These are phyloP conservation scores for Mucor indicus DNA, from an alignment of 371 early-diverging fungal species.

Conservation along the genomic window DNA sequence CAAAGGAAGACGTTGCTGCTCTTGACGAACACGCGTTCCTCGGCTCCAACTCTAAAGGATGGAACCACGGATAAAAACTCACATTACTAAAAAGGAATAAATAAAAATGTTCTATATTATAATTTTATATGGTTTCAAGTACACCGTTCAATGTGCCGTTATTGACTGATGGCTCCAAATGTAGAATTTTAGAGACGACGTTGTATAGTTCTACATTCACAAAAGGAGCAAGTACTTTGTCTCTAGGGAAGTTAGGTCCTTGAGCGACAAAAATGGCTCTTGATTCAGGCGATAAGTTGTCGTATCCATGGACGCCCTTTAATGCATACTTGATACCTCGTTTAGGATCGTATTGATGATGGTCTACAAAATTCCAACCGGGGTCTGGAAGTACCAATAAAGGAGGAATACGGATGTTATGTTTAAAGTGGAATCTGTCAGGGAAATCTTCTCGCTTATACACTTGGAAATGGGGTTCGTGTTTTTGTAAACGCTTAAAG, in stretches of 20 bases:
- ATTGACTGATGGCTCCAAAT: slow-evolving; percentile 35
- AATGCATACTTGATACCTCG: slow-evolving; percentile 23
- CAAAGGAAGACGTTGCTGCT: slow-evolving; percentile 42
- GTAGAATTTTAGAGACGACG: slow-evolving; percentile 37
- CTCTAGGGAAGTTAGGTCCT: slow-evolving; percentile 68
- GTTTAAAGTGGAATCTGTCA: slow-evolving; percentile 53
- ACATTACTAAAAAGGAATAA: no score
- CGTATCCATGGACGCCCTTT: slow-evolving; percentile 86
- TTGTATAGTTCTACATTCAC: slow-evolving; percentile 44
- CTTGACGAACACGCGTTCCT: slow-evolving; percentile 43
- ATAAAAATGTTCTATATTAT: not conserved
- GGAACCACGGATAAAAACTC: slow-evolving; percentile 47
- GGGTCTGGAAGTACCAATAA: slow-evolving; percentile 69
- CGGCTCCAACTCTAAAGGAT: slow-evolving; percentile 36
- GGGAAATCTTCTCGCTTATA: slow-evolving; percentile 69
- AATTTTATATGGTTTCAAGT: not conserved
- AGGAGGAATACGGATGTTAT: slow-evolving; percentile 64
- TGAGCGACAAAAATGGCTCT: slow-evolving; percentile 85
- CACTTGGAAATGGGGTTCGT: slow-evolving; percentile 53
- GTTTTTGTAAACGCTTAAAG: slow-evolving; percentile 23
- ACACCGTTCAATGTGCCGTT: slow-evolving; percentile 40
- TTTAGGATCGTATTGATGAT: slow-evolving; percentile 30
- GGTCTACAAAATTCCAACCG: slow-evolving; percentile 59
- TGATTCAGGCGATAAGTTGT: slow-evolving; percentile 74
- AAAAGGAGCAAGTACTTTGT: slow-evolving; percentile 25